Conservation (phyloP, 139 green algal species). For the Chlamydomonas sp. region DNA sequence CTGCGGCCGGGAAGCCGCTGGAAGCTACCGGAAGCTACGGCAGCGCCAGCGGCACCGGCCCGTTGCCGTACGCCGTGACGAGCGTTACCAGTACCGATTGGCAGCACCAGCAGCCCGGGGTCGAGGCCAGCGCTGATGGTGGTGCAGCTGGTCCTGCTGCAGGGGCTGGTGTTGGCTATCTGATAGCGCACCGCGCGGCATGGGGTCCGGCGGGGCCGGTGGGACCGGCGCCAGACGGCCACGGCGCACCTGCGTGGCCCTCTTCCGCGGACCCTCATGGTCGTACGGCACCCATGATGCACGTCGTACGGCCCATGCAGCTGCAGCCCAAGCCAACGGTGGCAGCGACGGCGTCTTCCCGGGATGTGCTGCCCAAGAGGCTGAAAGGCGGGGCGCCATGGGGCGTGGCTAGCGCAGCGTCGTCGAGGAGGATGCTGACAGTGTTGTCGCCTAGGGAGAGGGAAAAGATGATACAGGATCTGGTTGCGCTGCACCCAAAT, state of each 20-base stretch:
- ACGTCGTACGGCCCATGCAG: neutral
- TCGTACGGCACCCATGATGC: neutral
- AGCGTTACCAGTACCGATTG: too few species aligned
- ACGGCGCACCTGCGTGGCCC: too few species aligned
- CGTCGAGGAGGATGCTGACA: too few species aligned
- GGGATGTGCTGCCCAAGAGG: neutral
- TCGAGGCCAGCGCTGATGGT: neutral
- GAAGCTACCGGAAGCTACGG: neutral
- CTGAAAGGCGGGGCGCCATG: too few species aligned
- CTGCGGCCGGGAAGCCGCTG: neutral
- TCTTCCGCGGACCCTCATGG: too few species aligned
- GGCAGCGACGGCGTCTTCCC: neutral
- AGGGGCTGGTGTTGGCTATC: neutral
- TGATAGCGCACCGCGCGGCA: slow-evolving; percentile 15
- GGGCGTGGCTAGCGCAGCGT: too few species aligned
- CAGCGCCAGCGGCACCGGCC: neutral
- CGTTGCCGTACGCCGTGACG: neutral
- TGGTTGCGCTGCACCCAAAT: too few species aligned
- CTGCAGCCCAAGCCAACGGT: slow-evolving; percentile 10
- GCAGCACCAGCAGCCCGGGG: neutral
- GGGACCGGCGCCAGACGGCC: too few species aligned
- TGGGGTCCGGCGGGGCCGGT: neutral
- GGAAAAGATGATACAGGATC: too few species aligned
- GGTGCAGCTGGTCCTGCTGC: neutral
- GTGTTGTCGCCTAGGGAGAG: too few species aligned